These are phyloP conservation scores for Entophlyctis helioformis DNA, from an alignment of 192 early-diverging fungal species.

Conservation along the genomic window DNA sequence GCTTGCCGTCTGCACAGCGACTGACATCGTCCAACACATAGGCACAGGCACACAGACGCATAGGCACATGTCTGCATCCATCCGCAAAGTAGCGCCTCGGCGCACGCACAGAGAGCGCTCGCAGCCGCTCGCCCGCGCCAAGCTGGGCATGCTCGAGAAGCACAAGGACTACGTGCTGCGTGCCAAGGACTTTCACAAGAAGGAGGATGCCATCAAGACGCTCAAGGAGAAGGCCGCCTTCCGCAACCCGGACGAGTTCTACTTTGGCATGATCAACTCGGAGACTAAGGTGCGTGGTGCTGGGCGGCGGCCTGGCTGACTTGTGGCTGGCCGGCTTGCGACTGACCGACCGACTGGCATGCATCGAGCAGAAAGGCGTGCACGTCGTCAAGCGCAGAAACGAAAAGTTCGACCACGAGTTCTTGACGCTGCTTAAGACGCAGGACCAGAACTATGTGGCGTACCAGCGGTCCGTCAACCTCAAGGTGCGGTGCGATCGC, in stretches of 20 bases:
- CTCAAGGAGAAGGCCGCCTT: constrained; percentile 75
- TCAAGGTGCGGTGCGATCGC: too few relatives aligned
- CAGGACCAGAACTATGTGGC: constrained; percentile 87
- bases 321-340: neutral
- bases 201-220: constrained; percentile 74
- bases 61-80: too few relatives aligned
- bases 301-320: neutral
- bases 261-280: constrained; percentile 89
- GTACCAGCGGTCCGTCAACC: constrained; percentile 66
- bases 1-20: too few relatives aligned
- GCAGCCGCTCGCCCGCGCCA: constrained; percentile 38
- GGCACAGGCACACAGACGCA: too few relatives aligned
- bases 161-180: constrained; percentile 97
- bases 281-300: constrained; percentile 54
- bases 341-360: neutral
- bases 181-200: constrained; percentile 77
- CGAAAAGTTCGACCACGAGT: constrained; percentile 61
- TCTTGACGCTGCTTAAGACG: constrained; percentile 73
- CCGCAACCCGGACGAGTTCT: constrained; percentile 96
- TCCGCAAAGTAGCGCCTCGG: constrained; percentile 74
- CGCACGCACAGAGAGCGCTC: constrained; percentile 84
- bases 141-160: constrained; percentile 80
- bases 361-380: constrained; percentile 43
- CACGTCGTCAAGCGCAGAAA: constrained; percentile 57
- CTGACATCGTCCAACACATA: too few relatives aligned